A percentile compares a stretch with the other conserved stretches of the same genome.
Conservation (phyloP, 148 eudicot genomes). For the Rhododendron kiyosumense region DNA sequence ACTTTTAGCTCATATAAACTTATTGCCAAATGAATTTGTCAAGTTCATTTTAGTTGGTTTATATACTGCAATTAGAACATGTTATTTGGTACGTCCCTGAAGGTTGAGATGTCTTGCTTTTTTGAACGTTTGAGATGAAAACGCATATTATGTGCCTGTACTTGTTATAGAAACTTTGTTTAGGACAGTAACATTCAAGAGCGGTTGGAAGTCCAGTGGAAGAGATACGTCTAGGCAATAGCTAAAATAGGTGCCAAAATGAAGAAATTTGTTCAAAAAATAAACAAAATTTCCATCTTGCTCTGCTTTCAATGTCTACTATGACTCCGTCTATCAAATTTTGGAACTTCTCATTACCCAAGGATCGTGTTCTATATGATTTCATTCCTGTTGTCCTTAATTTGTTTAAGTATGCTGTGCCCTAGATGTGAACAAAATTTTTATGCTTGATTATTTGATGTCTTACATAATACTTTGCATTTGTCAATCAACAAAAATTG, state of each 20-base stretch:
- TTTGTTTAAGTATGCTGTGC: not conserved
- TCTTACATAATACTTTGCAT: not conserved
- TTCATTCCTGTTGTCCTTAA: not conserved
- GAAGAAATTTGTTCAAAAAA: not conserved
- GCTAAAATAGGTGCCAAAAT: not conserved
- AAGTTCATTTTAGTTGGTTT: not conserved
- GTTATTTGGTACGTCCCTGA: not conserved
- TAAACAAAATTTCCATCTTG: not conserved
- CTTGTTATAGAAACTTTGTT: not conserved
- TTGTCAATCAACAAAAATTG: conserved; percentile 6
- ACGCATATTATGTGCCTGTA: not conserved
- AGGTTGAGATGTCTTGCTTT: not conserved
- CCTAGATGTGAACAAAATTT: not conserved
- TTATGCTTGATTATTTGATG: not conserved
- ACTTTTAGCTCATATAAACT: not conserved
- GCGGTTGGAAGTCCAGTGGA: not conserved
- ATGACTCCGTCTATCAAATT: not conserved
- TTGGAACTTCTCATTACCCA: not conserved
- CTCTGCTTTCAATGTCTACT: not conserved
- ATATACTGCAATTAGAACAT: not conserved
- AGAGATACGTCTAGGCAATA: too few species aligned
- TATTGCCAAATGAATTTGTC: not conserved
- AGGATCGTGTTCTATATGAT: not conserved
- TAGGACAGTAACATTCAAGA: not conserved
- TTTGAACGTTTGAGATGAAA: not conserved